A percentile compares a stretch with the other conserved stretches of the same genome.
These are phyloP conservation scores for Xylariaceae sp. DNA, from an alignment of 2,329 filamentous ascomycete species.

Conservation along the genomic window DNA sequence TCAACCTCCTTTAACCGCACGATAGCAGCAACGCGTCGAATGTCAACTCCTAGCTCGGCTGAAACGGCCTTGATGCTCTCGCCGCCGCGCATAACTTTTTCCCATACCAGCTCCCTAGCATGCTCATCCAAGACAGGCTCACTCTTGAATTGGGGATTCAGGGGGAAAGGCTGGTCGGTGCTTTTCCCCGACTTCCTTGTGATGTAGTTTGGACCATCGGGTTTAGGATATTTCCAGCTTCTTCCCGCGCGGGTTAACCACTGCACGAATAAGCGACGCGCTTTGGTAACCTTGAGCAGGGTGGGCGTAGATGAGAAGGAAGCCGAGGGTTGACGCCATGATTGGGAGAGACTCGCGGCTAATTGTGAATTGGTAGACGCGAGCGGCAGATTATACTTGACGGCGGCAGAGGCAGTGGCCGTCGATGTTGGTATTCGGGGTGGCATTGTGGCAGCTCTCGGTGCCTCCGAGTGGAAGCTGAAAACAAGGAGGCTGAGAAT, in stretches of 20 bases:
- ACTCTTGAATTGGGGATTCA: constrained; percentile 67
- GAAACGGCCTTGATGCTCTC: constrained; percentile 72
- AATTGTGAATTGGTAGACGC: not conserved
- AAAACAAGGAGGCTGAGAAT: not conserved
- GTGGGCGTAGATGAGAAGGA: constrained; percentile 26
- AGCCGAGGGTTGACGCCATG: constrained; percentile 11
- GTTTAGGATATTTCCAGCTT: constrained; percentile 5
- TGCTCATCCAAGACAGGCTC: constrained; percentile 69
- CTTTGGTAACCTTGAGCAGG: constrained; percentile 16
- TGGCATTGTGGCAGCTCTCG: constrained; percentile 17
- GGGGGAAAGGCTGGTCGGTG: constrained; percentile 58
- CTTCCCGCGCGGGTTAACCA: constrained; percentile 16
- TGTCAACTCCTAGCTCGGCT: constrained; percentile 71
- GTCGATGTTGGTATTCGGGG: constrained; percentile 18
- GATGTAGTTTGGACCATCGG: constrained; percentile 3
- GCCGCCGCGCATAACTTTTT: constrained; percentile 59
- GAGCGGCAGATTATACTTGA: not conserved
- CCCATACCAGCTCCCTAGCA: constrained; percentile 70
- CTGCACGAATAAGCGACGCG: constrained; percentile 17
- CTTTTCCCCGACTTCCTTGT: not conserved
- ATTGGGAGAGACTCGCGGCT: constrained; percentile 1
- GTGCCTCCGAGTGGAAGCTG: constrained; percentile 6
- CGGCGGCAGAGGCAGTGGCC: constrained; percentile 6
- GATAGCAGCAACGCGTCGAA: constrained; percentile 79
- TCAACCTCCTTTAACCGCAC: constrained; percentile 83